Base-by-base conservation (phyloP, 768 basidiomycete species). In the Suillus paluster region DNA sequence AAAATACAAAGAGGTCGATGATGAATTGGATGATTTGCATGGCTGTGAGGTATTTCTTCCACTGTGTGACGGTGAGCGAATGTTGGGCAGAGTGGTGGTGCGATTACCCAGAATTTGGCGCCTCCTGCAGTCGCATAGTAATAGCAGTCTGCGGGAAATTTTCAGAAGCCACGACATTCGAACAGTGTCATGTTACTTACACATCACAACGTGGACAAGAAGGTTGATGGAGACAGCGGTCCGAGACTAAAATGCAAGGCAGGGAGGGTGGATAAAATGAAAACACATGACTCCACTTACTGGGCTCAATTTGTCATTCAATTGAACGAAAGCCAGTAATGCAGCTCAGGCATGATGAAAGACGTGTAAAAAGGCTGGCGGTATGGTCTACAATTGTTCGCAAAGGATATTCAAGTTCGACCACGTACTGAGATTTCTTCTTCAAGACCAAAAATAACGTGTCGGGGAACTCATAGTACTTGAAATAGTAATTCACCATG, bases 311-410 rank as follows among this genome's bases (percentile, higher is more conserved):
- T 84, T 86, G 64, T 93, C 94, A 68, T 96, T 89, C 67, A 99
- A 82, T 76, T 98, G 95, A 57, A 92, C 91, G 74, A 87, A 97
- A 78, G 95, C 97, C 60, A 99, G 83, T 63, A 96, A 77, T 55
- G 94, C 95, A 55, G 96, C 97, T 9, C 95, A 96, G 56, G 96
- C 92, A 79, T 99, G 96, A 75, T 97, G 96, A 82, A 96, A 97
- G 63, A 99, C 95, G 78, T 98, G 96, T 66, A 99, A 81, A 80
- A 99, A 98, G 64, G 91, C 95, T 95, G 68, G 45, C 34, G 39
- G 17, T 49, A 48, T 46, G n/a, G 19, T 15, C 42, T 53, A 39
- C 61, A 14, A 42, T 54, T 41, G 39, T 45, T 59, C 44, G 34
- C 19, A 21, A 62, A 57, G 17, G 30, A 61, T 25, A 34, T 30